Base-by-base conservation (phyloP, 2,329 filamentous ascomycete species). In the Phoma sp. region DNA sequence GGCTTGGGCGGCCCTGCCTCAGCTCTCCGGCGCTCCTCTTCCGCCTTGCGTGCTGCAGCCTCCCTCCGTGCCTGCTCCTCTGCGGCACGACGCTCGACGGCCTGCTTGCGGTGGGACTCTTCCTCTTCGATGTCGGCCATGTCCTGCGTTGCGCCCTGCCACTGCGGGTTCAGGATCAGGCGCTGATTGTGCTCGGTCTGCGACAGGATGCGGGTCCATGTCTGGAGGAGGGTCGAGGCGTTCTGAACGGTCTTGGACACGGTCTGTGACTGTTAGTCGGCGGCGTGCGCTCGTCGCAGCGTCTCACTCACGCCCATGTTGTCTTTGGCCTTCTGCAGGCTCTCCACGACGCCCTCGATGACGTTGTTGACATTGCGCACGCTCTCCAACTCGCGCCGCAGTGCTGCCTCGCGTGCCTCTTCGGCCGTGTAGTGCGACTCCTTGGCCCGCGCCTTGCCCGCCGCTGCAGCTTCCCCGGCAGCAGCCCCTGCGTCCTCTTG, bases 141-240 rank as follows among this genome's bases (percentile, higher is more conserved):
- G 76, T 99, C 95, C 69, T 93, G 87, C 4, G 86, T 90, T 25
- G 93, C 90, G 52, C 95, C 95, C 71, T 94, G 89, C 92, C 94
- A 99, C 55, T 86, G 82, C 2, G 92, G 90, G 70, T 96, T 90
- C 40, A 98, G 82, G 39, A 99, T 88, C 45, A 99, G 81, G 22
- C 95, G 88, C 75, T 98, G 93, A 72, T 96, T 98, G 77, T 99
- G 95, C 77, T 99, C 95, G 4, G 95, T 97, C 76, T 99, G 95
- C 6, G 92, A 95, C 12, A 99, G 85, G 63, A 99, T 97, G 47
- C 92, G 88, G 8, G 92, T 96, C 94, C 94, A 99, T 15, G 93
- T 96, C 68, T 96, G 92, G 29, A 99, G 86, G 13, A 99, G 84
- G 1, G 90, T 90, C 13, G 93, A 96, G 3, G 95, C 92, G 51